These are phyloP conservation scores for Ceratocystis eucalypticola DNA, from an alignment of 2,329 filamentous ascomycete genomes.

Conservation along the genomic window DNA sequence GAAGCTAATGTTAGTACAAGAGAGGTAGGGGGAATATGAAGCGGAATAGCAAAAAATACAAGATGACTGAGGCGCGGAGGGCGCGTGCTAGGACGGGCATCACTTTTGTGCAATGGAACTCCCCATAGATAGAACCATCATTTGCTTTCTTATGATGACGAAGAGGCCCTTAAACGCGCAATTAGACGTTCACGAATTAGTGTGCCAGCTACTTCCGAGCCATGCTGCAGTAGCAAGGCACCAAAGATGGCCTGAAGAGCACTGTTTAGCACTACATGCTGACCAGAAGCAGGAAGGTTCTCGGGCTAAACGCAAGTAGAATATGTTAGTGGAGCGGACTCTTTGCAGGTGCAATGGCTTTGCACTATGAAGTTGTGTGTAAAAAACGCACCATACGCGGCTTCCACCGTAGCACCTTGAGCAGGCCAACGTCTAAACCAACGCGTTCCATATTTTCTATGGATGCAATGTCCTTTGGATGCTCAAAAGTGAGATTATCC, in stretches of 20 bases:
- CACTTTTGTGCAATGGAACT: neutral
- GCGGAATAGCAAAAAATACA: neutral
- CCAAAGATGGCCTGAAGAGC: constrained; percentile 77
- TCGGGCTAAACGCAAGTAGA: constrained; percentile 34
- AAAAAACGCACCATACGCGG: constrained; percentile 55
- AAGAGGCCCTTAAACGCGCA: constrained; percentile 18
- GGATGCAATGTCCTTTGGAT: constrained; percentile 48
- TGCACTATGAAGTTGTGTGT: neutral
- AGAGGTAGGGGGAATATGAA: neutral
- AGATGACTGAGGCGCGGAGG: neutral
- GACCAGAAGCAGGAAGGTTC: constrained; percentile 58
- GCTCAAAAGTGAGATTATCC: constrained; percentile 51
- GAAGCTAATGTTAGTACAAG: constrained; percentile 8
- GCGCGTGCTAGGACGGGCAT: neutral
- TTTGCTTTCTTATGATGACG: neutral
- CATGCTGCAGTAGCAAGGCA: constrained; percentile 77
- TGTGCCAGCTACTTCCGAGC: constrained; percentile 61
- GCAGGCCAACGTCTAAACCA: constrained; percentile 56
- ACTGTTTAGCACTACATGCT: constrained; percentile 60
- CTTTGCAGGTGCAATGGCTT: neutral
- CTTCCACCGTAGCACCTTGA: constrained; percentile 73
- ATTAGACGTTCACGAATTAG: constrained; percentile 67
- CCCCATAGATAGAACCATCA: neutral
- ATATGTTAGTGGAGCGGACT: constrained; percentile 8
- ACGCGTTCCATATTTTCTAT: constrained; percentile 54